phyloP scores from a whole-genome alignment of 2,329 filamentous ascomycete genomes.

The Colletotrichum orchidophilum region DNA sequence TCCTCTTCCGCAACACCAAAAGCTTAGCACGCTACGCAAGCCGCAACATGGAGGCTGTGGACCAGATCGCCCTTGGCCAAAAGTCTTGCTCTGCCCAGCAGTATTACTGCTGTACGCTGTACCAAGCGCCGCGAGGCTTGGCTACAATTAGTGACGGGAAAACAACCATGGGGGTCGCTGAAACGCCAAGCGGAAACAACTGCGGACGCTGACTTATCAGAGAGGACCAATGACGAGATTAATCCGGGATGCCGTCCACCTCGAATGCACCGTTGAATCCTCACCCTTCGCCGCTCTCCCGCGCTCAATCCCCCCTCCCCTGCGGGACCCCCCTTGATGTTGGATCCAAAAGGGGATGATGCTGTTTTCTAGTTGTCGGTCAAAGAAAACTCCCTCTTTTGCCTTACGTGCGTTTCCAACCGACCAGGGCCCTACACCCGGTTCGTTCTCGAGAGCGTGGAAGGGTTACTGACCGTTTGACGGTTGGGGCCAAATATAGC shows the following conservation, averaged over 20 bases:
- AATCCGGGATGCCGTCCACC: background rate
- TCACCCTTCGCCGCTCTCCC: slow-evolving; percentile 17
- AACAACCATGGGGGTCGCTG: slow-evolving; percentile 24
- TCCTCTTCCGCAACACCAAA: slow-evolving; percentile 19
- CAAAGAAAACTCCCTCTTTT: background rate
- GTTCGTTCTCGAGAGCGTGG: background rate
- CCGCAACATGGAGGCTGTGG: slow-evolving; percentile 5
- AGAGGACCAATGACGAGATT: background rate
- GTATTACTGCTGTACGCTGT: background rate
- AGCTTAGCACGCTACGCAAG: slow-evolving; percentile 24
- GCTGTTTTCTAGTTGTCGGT: background rate
- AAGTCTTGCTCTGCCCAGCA: background rate
- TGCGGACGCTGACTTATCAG: background rate
- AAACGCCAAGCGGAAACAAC: slow-evolving; percentile 33
- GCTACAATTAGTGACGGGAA: slow-evolving; percentile 24
- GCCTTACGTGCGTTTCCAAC: slow-evolving; percentile 22
- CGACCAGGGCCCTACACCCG: background rate
- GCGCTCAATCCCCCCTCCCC: slow-evolving; percentile 17
- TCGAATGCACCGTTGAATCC: background rate
- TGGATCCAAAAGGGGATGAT: background rate
- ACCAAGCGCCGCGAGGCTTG: slow-evolving; percentile 8
- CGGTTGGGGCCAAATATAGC: slow-evolving; percentile 22
- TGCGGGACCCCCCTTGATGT: background rate
- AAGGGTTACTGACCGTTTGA: slow-evolving; percentile 6
- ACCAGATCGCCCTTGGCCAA: slow-evolving; percentile 25